Percentiles rank a stretch among this genome's conserved stretches.
phyloP scores from a whole-genome alignment of 1,284 basidiomycete species.

The Pascua guehoae region DNA sequence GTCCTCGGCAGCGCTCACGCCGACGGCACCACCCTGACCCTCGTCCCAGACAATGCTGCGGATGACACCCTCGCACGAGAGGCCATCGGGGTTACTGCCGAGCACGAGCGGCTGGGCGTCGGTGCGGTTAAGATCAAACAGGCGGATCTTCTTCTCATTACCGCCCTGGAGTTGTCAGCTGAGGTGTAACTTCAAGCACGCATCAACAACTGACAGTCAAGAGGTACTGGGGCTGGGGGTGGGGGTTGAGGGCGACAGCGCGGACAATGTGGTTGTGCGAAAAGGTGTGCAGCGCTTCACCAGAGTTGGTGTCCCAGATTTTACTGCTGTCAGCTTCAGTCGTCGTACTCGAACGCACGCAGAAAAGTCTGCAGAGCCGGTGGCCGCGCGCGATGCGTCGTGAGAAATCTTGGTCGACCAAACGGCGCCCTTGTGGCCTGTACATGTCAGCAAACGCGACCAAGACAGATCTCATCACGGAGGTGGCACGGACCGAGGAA shows the following conservation, averaged over 20 bases:
- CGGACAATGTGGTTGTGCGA: slow-evolving; percentile 98
- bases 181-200: too few relatives aligned
- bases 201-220: slow-evolving; percentile 46
- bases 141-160: slow-evolving; percentile 93
- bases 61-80: slow-evolving; percentile 75
- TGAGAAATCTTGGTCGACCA: slow-evolving; percentile 94
- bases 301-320: slow-evolving; percentile 95
- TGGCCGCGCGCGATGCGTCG: slow-evolving; percentile 79
- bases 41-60: slow-evolving; percentile 92
- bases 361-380: slow-evolving; percentile 95
- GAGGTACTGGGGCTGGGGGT: slow-evolving; percentile 46
- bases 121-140: slow-evolving; percentile 80
- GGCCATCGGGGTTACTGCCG: slow-evolving; percentile 57
- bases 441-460: background rate
- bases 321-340: slow-evolving; percentile 58
- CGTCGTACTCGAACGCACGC: slow-evolving; percentile 62
- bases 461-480: background rate
- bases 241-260: slow-evolving; percentile 69
- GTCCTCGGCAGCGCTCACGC: slow-evolving; percentile 88
- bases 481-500: slow-evolving; percentile 62
- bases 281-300: slow-evolving; percentile 82
- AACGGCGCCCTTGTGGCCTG: slow-evolving; percentile 93
- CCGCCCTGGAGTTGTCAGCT: slow-evolving; percentile 64
- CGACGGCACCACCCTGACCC: slow-evolving; percentile 61
- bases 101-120: slow-evolving; percentile 83